Evolutionary conservation across 768 basidiomycete species (phyloP).

Genomic region (Chalciporus pseudorubinellus): DNA sequence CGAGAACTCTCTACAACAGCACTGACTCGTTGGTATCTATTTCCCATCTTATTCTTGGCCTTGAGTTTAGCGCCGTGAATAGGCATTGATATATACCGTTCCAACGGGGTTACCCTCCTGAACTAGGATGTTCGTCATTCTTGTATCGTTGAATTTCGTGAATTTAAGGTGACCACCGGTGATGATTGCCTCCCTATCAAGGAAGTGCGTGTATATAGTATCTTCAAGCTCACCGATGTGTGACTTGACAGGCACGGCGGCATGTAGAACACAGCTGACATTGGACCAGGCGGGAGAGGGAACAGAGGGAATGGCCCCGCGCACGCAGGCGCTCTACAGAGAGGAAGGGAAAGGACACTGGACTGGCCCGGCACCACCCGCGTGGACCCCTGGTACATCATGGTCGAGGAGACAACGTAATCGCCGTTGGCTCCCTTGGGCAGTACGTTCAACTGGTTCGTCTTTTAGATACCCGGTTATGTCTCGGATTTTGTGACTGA

Average conservation of each 20-base stretch:
- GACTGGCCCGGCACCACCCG: no score
- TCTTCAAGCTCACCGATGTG: neutral
- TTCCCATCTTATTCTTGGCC: neutral
- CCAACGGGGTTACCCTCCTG: slow-evolving; percentile 39
- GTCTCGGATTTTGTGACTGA: slow-evolving; percentile 13
- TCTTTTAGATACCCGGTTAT: no score
- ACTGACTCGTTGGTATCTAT: neutral
- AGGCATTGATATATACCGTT: slow-evolving; percentile 58
- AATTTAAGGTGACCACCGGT: slow-evolving; percentile 45
- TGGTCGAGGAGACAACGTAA: slow-evolving; percentile 55
- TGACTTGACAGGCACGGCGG: neutral
- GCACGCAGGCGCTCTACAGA: no score
- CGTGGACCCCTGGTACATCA: no score
- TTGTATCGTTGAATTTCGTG: slow-evolving; percentile 15
- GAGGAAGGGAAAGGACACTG: no score
- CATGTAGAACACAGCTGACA: slow-evolving; percentile 52
- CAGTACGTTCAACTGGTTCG: no score
- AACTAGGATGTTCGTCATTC: slow-evolving; percentile 44
- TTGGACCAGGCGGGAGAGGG: no score
- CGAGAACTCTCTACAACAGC: neutral
- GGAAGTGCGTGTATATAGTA: slow-evolving; percentile 46
- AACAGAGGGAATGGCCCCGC: no score
- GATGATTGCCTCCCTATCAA: slow-evolving; percentile 67
- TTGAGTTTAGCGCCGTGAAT: neutral
- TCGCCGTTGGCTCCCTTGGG: slow-evolving; percentile 59